phyloP scores from a whole-genome alignment of 805 yeast genomes.

The Cyberlindnera maritima region DNA sequence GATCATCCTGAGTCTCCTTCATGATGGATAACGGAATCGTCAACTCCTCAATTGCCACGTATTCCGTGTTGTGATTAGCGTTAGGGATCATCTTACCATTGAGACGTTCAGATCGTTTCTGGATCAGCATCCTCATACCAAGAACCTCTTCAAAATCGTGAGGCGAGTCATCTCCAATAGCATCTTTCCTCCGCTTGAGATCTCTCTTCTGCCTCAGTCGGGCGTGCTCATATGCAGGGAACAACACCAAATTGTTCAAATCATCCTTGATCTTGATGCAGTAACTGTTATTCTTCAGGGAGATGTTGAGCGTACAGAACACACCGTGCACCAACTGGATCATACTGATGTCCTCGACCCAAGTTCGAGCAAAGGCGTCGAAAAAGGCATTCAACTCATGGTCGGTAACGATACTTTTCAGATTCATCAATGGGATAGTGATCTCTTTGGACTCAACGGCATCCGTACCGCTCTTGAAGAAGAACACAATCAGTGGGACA shows the following conservation, averaged over 20 bases:
- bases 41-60: constrained; percentile 9
- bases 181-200: background rate
- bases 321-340: constrained; percentile 38
- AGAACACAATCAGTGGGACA: constrained; percentile 38
- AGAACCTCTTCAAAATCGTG: background rate
- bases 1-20: constrained; percentile 1
- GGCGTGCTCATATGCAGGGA: constrained; percentile 27
- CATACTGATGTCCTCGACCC: constrained; percentile 35
- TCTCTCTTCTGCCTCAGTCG: background rate
- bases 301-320: constrained; percentile 39
- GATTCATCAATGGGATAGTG: constrained; percentile 14
- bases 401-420: constrained; percentile 4
- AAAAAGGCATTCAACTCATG: constrained; percentile 30
- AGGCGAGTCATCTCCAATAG: background rate
- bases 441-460: constrained; percentile 11
- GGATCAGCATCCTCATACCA: background rate
- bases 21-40: constrained; percentile 14
- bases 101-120: constrained; percentile 4
- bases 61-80: background rate
- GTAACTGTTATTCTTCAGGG: constrained; percentile 27
- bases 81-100: constrained; percentile 1
- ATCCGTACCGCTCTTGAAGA: constrained; percentile 30
- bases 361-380: constrained; percentile 39
- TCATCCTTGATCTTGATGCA: constrained; percentile 39
- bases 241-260: constrained; percentile 28